phyloP scores from a whole-genome alignment of 331 rosid genomes.

The Pyrus hybrid region DNA sequence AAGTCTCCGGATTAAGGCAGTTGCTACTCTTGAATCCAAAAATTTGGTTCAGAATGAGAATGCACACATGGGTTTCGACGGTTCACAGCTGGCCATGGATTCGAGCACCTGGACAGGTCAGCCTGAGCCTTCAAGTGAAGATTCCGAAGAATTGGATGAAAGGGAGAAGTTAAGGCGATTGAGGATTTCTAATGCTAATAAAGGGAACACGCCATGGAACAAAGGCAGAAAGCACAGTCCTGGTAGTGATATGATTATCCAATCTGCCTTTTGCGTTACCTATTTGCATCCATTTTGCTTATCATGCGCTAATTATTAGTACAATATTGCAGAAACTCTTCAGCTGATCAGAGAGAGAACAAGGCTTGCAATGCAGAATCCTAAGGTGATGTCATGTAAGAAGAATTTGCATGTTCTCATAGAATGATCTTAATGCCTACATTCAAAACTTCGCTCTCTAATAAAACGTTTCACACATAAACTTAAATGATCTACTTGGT shows the following conservation, averaged over 20 bases:
- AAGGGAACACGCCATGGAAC: conserved; percentile 90
- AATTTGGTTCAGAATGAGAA: conserved; percentile 23
- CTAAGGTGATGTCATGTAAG: conserved; percentile 99
- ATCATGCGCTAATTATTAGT: not conserved
- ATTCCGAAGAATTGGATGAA: conserved; percentile 34
- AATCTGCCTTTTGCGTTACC: not conserved
- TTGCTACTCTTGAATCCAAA: conserved; percentile 64
- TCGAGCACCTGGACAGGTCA: conserved; percentile 7
- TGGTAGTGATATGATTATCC: conserved; percentile 32
- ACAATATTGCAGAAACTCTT: conserved; percentile 60
- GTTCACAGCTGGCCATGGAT: conserved; percentile 17
- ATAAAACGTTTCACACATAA: not conserved
- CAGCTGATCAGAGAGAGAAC: conserved; percentile 82
- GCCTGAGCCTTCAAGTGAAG: conserved; percentile 23
- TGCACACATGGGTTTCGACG: conserved; percentile 7
- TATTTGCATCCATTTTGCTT: not conserved
- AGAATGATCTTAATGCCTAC: conserved; percentile 13
- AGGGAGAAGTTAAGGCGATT: conserved; percentile 68
- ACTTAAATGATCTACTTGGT: not conserved
- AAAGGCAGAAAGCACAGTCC: conserved; percentile 87
- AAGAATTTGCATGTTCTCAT: conserved; percentile 38
- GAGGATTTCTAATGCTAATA: conserved; percentile 86
- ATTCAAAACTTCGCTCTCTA: not conserved
- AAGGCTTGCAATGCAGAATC: conserved; percentile 93
- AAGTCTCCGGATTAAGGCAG: conserved; percentile 44